Evolutionary conservation across 306 rosid genomes (phyloP), one percentile per base, ranked within the genome.

Genomic region (Castanospermum australe): DNA sequence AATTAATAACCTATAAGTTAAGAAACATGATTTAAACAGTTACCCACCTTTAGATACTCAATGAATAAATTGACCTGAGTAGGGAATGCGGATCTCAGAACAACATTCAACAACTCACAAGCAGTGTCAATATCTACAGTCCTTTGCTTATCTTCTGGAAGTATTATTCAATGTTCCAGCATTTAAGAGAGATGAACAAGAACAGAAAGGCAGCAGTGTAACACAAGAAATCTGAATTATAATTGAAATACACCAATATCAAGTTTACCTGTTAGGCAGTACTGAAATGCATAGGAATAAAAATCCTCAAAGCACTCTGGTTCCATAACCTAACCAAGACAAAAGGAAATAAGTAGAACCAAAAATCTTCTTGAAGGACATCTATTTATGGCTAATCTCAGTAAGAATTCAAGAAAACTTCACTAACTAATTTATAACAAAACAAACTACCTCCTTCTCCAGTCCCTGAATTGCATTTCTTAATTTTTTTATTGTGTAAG

Each of bases 61-160:
- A 65, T 45, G 36, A 87, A 33, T 17, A 60, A 45, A 47, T 82
- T 54, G 42, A 87, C 88, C 67, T 79, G 79, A 5, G 73, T 17
- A 62, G 24, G 73, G 42, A 71, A 82, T 62, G 30, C 62, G 47
- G 79, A 47, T 45, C 77, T 73, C 65, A 87, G 72, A 30, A 84
- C 88, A 41, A 82, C 51, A 62, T 61, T 77, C 62, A 87, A 71
- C 51, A 87, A 51, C 71, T 79, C 82, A 36, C 82, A 85, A 9
- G 56, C 24, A 18, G 85, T 77, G 39, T 83, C 87, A 64, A 84
- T 39, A 64, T 87, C 90, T 45, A 87, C 50, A 72, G 71, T 80
- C 79, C 77, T 83, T 81, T 84, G 87, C 73, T 30, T 61, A 56
- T 80, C 87, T 30, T 84, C 90, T 87, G 87, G 48, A 81, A 50